Evolutionary conservation across 495 filamentous ascomycete species (phyloP).

Genomic region (Penicillium soppii): DNA sequence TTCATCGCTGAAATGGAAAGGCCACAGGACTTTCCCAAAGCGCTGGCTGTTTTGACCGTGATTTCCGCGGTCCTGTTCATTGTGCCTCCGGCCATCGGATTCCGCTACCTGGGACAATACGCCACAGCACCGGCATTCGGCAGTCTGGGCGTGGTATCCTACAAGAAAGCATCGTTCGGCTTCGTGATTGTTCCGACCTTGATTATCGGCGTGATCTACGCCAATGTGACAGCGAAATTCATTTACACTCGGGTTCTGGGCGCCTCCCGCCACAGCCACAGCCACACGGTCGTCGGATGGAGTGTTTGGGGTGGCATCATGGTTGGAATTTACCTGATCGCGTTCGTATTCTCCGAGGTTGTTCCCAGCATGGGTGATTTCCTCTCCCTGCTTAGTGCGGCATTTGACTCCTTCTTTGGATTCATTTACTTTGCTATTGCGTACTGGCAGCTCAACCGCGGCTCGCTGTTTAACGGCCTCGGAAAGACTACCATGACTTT

Average conservation of each 20-base stretch:
- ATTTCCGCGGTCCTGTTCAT: conserved; percentile 54
- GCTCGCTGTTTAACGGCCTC: conserved; percentile 28
- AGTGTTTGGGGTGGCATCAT: conserved; percentile 46
- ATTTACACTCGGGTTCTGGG: conserved; percentile 50
- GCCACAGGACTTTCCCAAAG: conserved; percentile 56
- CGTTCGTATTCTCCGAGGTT: conserved; percentile 51
- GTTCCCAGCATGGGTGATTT: conserved; percentile 52
- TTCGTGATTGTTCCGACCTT: conserved; percentile 48
- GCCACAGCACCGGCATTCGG: conserved; percentile 52
- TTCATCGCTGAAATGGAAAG: conserved; percentile 59
- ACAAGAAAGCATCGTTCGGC: conserved; percentile 49
- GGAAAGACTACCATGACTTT: conserved; percentile 36
- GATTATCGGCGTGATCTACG: conserved; percentile 51
- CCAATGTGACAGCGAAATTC: conserved; percentile 53
- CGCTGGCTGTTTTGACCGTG: conserved; percentile 43
- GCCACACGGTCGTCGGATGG: conserved; percentile 51
- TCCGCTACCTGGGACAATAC: conserved; percentile 51
- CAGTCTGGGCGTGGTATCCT: conserved; percentile 40
- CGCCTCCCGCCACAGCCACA: conserved; percentile 45
- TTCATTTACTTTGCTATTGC: conserved; percentile 49
- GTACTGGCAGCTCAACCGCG: conserved; percentile 48
- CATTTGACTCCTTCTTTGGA: conserved; percentile 40
- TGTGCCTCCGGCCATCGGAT: conserved; percentile 52
- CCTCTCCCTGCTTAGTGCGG: conserved; percentile 50
- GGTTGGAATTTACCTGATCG: conserved; percentile 41